Evolutionary conservation across 495 filamentous ascomycete species (phyloP), one percentile per base, ranked within the genome.

Genomic region (Chaetomium fimeti): DNA sequence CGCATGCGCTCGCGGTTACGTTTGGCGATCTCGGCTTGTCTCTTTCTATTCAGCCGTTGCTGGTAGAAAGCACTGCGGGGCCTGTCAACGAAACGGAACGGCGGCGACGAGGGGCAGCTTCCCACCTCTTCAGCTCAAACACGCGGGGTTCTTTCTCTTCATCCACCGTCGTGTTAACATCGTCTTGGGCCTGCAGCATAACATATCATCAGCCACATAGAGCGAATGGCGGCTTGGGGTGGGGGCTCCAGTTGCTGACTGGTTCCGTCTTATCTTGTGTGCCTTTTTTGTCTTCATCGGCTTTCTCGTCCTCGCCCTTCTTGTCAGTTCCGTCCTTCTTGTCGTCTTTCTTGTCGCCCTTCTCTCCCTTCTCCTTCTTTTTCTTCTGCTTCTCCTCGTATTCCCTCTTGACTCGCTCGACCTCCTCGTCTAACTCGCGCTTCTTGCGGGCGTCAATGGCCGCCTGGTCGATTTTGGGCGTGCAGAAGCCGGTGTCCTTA

Each of bases 41-140:
- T 84, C 72, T 91, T 87, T 61, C 87, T 87, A 69, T 91, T 88
- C 57, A 96, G 70, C 22, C 93, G 87, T 77, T 89, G 89, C 62
- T 95, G 90, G 73, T 91, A 94, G 73, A 98, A 94, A 36, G 85
- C 86, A 72, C 91, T 95, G 72, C 52, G 43, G 12, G 5, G 12
- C 11, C 16, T 7, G 27, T 67, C 32, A 67, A 62, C 36, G 40
- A 20, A 45, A 24, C 16, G 18, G 42, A 7, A 15, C 13, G 55
- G 32, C 25, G 22, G 18, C 13, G 0, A 18, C 28, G 12, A 8
- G 6, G 42, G 47, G 18, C 9, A 36, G 20, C 18, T 22, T 68
- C 83, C 45, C 79, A 95, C 91, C 88, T 93, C 67, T 95, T 90
- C 68, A 98, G 78, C 64, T 88, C 83, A 77, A 95, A 98, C 38